Base-by-base conservation (phyloP, 1,284 basidiomycete species). In the Irpex sp. region DNA sequence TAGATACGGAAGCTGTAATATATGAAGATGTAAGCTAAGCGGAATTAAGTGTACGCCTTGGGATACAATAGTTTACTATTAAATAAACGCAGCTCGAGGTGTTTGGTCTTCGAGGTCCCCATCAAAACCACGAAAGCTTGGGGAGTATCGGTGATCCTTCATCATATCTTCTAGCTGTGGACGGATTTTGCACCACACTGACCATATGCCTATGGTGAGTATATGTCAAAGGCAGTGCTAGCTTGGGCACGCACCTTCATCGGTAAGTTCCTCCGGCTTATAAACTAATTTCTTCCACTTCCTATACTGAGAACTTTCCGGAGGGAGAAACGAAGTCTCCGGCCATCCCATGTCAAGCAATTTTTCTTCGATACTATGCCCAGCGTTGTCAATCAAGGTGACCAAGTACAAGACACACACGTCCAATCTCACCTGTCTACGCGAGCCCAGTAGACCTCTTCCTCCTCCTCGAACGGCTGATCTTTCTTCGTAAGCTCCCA, bases 341-440 rank as follows among this genome's bases (percentile, higher is more conserved):
- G 13, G 11, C 36, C 56, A 61, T 11, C 60, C 60, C 54, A 61
- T 39, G 17, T 26, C 60, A 8, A 39, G 7, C 7, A 61, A 53
- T 36, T 61, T 56, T 43, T 26, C n/a, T 31, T 61, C 35, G 26
- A 61, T 61, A 33, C 60, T 51, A 17, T 26, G 26, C 26, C 26
- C 26, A 26, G 26, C 26, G 26, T 26, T 26, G 26, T 26, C 11
- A 9, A 51, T 19, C 13, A 19, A 17, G 17, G 8, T 26, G 26
- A 26, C 26, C 26, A 26, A 26, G 26, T 26, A 26, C 26, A 26
- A 26, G 26, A 26, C 26, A 26, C 26, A 26, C 26, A 26, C 26
- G 26, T 26, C 26, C 26, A 26, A 15, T 51, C 21, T 9, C 21
- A 51, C 49, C 49, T 51, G 8, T 19, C 9, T 19, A 8, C 13